Evolutionary conservation across 192 early-diverging fungal species (phyloP).

Genomic region (Coemansia sp.): DNA sequence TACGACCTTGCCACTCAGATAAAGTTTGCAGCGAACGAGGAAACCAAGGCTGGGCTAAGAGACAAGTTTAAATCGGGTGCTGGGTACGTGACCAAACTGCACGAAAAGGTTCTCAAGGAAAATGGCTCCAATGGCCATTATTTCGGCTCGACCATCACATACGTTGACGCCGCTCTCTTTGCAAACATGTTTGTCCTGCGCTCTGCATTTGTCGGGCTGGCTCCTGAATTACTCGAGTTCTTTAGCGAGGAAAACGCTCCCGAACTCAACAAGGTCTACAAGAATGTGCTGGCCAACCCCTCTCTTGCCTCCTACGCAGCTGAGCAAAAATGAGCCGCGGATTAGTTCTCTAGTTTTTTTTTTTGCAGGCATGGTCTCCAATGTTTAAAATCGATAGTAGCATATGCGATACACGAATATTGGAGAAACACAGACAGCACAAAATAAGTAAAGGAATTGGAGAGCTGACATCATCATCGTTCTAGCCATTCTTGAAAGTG

Average conservation of each 20-base stretch:
- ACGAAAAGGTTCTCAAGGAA: conserved; percentile 19
- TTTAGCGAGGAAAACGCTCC: conserved; percentile 2
- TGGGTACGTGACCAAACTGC: conserved; percentile 33
- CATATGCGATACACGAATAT: too few species aligned
- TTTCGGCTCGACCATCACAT: conserved; percentile 17
- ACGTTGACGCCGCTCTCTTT: conserved; percentile 30
- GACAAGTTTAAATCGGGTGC: conserved; percentile 14
- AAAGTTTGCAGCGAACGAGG: background rate
- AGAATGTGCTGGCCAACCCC: background rate
- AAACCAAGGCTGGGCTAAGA: conserved; percentile 10
- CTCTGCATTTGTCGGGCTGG: background rate
- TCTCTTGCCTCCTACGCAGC: background rate
- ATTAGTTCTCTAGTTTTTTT: too few species aligned
- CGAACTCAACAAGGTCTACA: conserved; percentile 1
- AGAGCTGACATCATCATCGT: too few species aligned
- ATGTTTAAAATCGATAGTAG: too few species aligned
- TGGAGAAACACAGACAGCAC: too few species aligned
- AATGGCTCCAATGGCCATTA: too few species aligned
- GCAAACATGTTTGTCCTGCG: background rate
- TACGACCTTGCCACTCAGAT: conserved; percentile 5
- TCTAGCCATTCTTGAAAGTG: too few species aligned
- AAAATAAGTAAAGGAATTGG: too few species aligned
- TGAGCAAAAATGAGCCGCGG: background rate
- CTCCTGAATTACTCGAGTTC: background rate
- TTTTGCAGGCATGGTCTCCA: too few species aligned